phyloP scores from a whole-genome alignment of 176 grass and related monocot genomes.

The Pontederia crassipes region DNA sequence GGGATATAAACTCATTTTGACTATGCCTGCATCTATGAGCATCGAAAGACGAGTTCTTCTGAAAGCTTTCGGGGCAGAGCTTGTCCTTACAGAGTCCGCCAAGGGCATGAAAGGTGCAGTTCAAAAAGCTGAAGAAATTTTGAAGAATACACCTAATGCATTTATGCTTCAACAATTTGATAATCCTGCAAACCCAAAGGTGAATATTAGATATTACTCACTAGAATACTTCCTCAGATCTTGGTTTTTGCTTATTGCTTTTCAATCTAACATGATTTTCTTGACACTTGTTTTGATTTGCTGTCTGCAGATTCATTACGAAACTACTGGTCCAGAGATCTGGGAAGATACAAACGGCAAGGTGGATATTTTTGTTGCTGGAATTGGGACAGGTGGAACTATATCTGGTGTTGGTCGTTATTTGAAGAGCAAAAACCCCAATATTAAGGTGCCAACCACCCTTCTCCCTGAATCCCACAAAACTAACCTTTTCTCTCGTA shows the following conservation, averaged over 20 bases:
- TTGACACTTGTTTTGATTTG: conserved; percentile 9
- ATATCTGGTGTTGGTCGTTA: conserved; percentile 78
- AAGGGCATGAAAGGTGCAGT: conserved; percentile 95
- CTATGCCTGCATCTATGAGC: conserved; percentile 94
- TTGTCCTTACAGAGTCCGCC: conserved; percentile 74
- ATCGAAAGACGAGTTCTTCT: conserved; percentile 88
- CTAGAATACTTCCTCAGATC: conserved; percentile 2
- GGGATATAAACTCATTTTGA: conserved; percentile 85
- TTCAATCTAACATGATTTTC: neutral
- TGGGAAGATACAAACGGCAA: conserved; percentile 97
- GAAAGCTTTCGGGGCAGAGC: conserved; percentile 86
- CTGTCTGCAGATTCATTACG: conserved; percentile 71
- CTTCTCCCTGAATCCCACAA: neutral
- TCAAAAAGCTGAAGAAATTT: conserved; percentile 83
- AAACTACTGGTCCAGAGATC: conserved; percentile 92
- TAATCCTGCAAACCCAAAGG: conserved; percentile 93
- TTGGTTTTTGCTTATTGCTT: neutral
- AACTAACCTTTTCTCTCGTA: conserved; percentile 8
- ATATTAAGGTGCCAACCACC: conserved; percentile 58
- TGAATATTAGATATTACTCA: conserved; percentile 7
- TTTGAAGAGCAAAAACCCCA: conserved; percentile 80
- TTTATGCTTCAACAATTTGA: conserved; percentile 98
- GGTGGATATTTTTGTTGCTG: conserved; percentile 85
- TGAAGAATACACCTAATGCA: conserved; percentile 62
- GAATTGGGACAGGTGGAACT: conserved; percentile 87